These are phyloP conservation scores for Teratosphaeria gauchensis DNA, from an alignment of 2,329 filamentous ascomycete species.

Conservation along the genomic window DNA sequence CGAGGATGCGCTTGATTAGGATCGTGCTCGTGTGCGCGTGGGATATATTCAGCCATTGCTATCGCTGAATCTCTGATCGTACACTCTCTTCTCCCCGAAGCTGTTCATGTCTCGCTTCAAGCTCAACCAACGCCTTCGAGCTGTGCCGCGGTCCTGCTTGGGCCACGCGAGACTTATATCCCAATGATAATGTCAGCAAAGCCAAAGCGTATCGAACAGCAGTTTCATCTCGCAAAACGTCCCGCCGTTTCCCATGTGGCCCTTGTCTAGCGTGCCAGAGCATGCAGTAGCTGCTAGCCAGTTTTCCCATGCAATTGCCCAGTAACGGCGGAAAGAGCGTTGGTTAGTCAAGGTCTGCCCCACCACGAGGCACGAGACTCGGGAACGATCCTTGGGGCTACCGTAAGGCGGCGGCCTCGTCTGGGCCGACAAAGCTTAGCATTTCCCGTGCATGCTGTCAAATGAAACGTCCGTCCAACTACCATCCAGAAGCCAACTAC, in stretches of 20 bases:
- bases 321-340: not conserved
- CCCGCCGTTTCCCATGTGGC: not conserved
- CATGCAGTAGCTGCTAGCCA: not conserved
- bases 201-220: not conserved
- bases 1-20: not conserved
- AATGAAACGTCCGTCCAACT: not conserved
- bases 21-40: not conserved
- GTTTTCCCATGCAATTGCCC: not conserved
- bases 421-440: not conserved
- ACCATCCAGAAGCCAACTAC: not conserved
- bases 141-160: not conserved
- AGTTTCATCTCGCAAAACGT: not conserved
- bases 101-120: not conserved
- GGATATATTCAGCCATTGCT: constrained; percentile 3
- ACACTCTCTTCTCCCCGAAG: not conserved
- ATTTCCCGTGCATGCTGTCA: not conserved
- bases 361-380: too few relatives aligned
- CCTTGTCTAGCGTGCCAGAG: not conserved
- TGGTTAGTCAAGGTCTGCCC: not conserved
- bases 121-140: not conserved
- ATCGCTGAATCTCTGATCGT: not conserved
- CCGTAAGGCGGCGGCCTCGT: too few relatives aligned
- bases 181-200: not conserved
- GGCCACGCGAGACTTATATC: not conserved
- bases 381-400: too few relatives aligned